Evolutionary conservation across 768 basidiomycete species (phyloP).

Genomic region (Chalciporus sphaerocephalus): DNA sequence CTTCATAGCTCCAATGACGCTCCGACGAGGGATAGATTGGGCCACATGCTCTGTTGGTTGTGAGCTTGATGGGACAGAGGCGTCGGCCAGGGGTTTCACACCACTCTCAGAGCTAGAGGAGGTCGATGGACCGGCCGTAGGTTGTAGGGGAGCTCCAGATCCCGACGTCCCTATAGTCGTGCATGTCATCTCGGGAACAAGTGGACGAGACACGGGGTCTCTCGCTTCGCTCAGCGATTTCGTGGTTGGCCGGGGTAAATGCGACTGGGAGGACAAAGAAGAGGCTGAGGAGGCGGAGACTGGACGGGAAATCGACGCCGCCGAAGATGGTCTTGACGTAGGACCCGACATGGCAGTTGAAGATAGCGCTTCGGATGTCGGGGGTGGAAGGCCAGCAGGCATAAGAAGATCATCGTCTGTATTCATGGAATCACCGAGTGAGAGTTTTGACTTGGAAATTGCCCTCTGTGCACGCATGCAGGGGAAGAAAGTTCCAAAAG

Average conservation of each 20-base stretch:
- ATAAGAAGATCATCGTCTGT: not conserved
- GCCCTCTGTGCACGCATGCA: not conserved
- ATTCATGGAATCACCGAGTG: not conserved
- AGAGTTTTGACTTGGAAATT: not conserved
- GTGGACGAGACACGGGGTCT: slow-evolving; percentile 5
- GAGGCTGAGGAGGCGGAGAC: not conserved
- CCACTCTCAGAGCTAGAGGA: not conserved
- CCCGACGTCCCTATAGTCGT: not conserved
- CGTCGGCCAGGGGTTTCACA: not conserved
- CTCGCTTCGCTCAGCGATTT: not conserved
- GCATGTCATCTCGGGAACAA: not conserved
- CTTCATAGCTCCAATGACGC: slow-evolving; percentile 11
- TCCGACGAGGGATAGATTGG: not conserved
- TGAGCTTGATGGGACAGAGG: not conserved
- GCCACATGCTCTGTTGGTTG: not conserved
- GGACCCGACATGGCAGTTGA: not conserved
- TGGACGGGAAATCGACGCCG: slow-evolving; percentile 3
- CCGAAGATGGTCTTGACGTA: not conserved
- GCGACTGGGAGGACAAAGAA: slow-evolving; percentile 1
- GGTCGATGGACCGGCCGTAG: not conserved
- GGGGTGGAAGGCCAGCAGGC: not conserved
- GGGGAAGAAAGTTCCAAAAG: not conserved
- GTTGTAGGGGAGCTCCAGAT: too few species aligned
- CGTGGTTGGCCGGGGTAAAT: not conserved
- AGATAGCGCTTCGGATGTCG: slow-evolving; percentile 2